Conservation (phyloP, 257 asterid species). For the Solanum virginianum region DNA sequence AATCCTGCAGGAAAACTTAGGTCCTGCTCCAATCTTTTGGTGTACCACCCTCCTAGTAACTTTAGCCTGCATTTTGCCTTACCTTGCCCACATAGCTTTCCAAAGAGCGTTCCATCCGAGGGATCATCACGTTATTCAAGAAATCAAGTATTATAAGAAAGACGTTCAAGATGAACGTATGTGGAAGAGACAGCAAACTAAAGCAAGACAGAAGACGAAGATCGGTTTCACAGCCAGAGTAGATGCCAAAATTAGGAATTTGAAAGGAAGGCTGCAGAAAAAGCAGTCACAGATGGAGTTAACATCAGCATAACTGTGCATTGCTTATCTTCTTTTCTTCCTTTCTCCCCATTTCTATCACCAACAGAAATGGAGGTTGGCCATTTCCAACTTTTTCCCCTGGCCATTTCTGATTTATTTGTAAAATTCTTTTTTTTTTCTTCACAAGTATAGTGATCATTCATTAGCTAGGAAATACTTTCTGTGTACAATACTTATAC, state of each 20-base stretch:
- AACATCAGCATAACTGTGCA: background rate
- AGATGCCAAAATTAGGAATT: conserved; percentile 72
- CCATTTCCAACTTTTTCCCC: background rate
- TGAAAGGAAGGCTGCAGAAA: conserved; percentile 59
- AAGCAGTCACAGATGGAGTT: conserved; percentile 36
- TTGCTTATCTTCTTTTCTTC: background rate
- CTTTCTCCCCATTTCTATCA: background rate
- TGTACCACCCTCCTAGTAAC: conserved; percentile 58
- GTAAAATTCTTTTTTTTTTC: background rate
- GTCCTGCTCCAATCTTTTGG: conserved; percentile 89
- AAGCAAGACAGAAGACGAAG: conserved; percentile 63
- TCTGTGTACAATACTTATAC: background rate
- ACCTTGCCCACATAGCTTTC: conserved; percentile 64
- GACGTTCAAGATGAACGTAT: conserved; percentile 25
- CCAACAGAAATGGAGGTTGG: background rate
- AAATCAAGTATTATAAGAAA: conserved; percentile 69
- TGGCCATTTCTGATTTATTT: background rate
- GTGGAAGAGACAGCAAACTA: conserved; percentile 50
- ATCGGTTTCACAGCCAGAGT: conserved; percentile 89
- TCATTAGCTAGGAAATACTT: background rate
- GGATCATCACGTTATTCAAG: conserved; percentile 93
- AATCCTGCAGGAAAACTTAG: conserved; percentile 51
- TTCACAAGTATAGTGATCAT: background rate
- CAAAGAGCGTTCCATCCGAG: conserved; percentile 69
- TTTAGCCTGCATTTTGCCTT: conserved; percentile 62